phyloP scores from a whole-genome alignment of 2,329 filamentous ascomycete species.

The Trichoderma koningii region DNA sequence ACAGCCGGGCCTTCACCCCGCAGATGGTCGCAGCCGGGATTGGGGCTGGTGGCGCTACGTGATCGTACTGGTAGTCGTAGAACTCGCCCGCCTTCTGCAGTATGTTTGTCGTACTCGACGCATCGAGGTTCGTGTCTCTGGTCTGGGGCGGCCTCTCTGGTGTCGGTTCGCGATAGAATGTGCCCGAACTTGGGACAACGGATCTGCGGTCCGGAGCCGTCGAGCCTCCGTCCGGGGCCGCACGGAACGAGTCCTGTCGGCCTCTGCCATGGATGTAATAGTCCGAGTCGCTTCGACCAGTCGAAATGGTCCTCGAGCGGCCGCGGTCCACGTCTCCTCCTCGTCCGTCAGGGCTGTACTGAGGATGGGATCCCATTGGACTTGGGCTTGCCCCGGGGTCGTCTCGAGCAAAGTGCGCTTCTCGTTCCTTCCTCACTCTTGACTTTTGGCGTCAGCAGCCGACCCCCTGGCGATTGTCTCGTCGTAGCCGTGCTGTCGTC shows the following conservation, averaged over 20 bases:
- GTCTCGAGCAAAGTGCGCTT: neutral
- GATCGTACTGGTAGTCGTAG: conserved; percentile 36
- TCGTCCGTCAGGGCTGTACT: neutral
- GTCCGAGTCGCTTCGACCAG: neutral
- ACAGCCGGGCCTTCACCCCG: conserved; percentile 37
- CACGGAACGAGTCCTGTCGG: conserved; percentile 1
- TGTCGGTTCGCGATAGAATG: conserved; percentile 47
- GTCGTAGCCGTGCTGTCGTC: neutral
- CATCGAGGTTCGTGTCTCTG: conserved; percentile 21
- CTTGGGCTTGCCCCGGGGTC: neutral
- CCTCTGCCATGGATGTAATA: neutral
- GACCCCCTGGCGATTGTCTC: conserved; percentile 1
- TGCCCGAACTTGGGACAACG: conserved; percentile 30
- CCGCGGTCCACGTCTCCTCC: conserved; percentile 7
- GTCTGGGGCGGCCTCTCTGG: conserved; percentile 32
- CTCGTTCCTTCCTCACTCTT: neutral
- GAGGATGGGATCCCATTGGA: conserved; percentile 15
- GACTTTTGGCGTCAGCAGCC: neutral
- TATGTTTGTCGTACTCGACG: conserved; percentile 23
- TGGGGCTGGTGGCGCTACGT: conserved; percentile 27
- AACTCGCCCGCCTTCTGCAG: conserved; percentile 13
- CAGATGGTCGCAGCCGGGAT: conserved; percentile 28
- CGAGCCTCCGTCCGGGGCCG: conserved; percentile 2
- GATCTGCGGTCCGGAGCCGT: conserved; percentile 11
- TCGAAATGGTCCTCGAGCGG: conserved; percentile 5